phyloP scores from a whole-genome alignment of 495 filamentous ascomycete genomes.

The Aspergillus sparsus region DNA sequence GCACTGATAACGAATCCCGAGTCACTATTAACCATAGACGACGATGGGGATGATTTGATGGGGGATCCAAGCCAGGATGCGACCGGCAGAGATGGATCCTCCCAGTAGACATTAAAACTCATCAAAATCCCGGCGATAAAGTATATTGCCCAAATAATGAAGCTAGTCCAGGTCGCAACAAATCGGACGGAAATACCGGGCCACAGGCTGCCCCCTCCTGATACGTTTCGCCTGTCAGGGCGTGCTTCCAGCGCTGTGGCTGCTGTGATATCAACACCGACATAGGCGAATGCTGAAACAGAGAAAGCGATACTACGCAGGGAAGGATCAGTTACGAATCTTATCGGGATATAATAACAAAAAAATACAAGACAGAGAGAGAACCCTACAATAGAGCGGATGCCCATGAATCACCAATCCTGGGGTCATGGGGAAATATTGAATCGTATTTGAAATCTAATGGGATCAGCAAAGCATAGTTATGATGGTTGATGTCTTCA shows the following conservation, averaged over 20 bases:
- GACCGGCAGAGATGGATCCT: conserved; percentile 35
- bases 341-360: background rate
- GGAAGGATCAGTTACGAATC: background rate
- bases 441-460: conserved; percentile 16
- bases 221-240: conserved; percentile 14
- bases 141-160: conserved; percentile 30
- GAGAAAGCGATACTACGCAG: conserved; percentile 41
- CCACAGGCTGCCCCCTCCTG: conserved; percentile 12
- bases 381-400: conserved; percentile 37
- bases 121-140: conserved; percentile 33
- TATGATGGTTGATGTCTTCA: background rate
- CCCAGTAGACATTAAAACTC: conserved; percentile 42
- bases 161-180: conserved; percentile 34
- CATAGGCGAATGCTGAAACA: conserved; percentile 44
- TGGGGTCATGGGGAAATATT: conserved; percentile 31
- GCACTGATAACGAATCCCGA: conserved; percentile 45
- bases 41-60: background rate
- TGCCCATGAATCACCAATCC: conserved; percentile 30
- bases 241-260: conserved; percentile 51
- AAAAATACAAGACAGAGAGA: background rate
- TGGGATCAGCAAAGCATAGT: background rate
- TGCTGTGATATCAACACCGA: conserved; percentile 47
- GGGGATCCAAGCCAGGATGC: conserved; percentile 25
- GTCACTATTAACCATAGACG: conserved; percentile 9
- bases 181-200: conserved; percentile 31